Evolutionary conservation across 352 stramenopile species (phyloP).

Genomic region (Globisporangium irregulare): DNA sequence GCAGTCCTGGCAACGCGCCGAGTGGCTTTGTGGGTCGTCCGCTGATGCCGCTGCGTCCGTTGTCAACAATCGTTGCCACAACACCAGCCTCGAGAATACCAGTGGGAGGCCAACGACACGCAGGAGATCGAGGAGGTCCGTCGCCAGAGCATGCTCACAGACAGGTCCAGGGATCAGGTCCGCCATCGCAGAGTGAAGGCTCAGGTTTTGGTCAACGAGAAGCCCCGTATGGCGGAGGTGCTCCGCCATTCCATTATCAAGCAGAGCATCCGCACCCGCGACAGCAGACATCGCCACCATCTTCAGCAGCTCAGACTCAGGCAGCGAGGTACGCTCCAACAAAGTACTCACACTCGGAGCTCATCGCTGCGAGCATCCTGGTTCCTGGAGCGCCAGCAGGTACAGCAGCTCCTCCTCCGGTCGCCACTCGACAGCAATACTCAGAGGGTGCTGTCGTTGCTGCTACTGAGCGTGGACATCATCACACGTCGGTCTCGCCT

Average conservation of each 20-base stretch:
- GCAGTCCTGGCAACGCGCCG: neutral
- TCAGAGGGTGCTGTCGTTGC: neutral
- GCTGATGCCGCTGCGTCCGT: constrained; percentile 3
- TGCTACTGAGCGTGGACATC: neutral
- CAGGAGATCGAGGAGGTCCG: neutral
- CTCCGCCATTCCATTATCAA: neutral
- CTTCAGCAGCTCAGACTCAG: neutral
- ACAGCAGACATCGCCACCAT: neutral
- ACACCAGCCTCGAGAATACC: constrained; percentile 8
- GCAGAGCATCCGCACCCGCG: neutral
- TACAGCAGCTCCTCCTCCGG: neutral
- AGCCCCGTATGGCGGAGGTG: neutral
- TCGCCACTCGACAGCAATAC: neutral
- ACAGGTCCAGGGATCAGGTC: neutral
- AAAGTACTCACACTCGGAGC: constrained; percentile 16
- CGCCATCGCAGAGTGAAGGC: neutral
- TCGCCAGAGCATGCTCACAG: neutral
- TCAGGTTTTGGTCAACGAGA: neutral
- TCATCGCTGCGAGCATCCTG: constrained; percentile 13
- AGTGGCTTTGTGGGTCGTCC: neutral
- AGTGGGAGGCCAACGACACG: neutral
- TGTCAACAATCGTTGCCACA: constrained; percentile 10
- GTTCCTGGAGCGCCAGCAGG: neutral
- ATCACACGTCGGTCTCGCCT: constrained; percentile 10
- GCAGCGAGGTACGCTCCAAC: neutral